Base-by-base conservation (phyloP, 1,284 basidiomycete genomes). In the Pseudozyma thailandica region DNA sequence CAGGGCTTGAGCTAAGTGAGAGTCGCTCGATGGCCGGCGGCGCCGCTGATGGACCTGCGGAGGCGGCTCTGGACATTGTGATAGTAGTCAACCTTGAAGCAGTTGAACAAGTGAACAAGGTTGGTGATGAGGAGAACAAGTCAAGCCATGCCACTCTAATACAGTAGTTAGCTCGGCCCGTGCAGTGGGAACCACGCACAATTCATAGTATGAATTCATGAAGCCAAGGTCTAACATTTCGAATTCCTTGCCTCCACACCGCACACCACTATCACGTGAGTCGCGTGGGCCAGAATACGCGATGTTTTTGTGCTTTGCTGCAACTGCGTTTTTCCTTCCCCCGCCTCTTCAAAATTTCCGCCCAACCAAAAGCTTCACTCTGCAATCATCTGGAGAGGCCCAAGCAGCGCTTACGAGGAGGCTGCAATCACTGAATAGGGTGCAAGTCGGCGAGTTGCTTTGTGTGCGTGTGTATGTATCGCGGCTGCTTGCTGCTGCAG, bases 241-340 rank as follows among this genome's bases (percentile, higher is more conserved):
- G 3, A 27, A 23, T 43, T 18, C 35, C 13, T 16, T 12, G 30
- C 60, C 60, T 63, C 54, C 60, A 65, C 55, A 50, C 51, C 26
- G 23, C 20, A n/a, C n/a, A 1, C 25, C n/a, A 35, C 18, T 37
- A 65, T 66, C 63, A 66, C 63, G 63, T 66, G 63, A 66, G 56
- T 26, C 56, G 57, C 63, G 63, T 66, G 52, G 49, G 41, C 52
- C 21, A 5, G 38, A 53, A 59, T 51, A 60, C 63, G 57, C 56
- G 51, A 47, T 51, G 51, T 60, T 66, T 66, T 59, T 58, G 41
- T 54, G 43, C 44, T 41, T 31, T 7, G 44, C 39, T 42, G 21
- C 39, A 49, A 41, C 26, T 44, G 25, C 15, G 31, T 28, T 26
- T 44, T 44, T 44, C 50, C 50, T 49, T 44, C 53, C 44, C 44